Conservation (phyloP, 441 rosid genomes). For the Populus hybrid region DNA sequence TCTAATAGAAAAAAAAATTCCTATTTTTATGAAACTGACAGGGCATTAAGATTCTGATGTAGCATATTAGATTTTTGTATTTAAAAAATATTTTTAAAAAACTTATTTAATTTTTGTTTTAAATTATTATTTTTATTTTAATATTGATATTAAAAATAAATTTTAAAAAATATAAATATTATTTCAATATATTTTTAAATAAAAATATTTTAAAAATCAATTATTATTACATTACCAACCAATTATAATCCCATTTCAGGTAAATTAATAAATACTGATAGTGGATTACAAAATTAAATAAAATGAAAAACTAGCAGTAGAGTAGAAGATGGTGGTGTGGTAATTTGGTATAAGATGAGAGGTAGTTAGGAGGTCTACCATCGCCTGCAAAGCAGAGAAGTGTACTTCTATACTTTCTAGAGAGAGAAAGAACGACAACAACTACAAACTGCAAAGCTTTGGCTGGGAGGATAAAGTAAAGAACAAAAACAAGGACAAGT, state of each 20-base stretch:
- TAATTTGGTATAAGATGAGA: conserved; percentile 17
- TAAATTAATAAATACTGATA: background rate
- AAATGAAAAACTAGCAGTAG: background rate
- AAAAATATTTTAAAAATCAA: no score
- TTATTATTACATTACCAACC: no score
- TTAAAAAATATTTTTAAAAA: no score
- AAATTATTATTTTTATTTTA: no score
- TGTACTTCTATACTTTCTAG: background rate
- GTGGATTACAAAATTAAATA: background rate
- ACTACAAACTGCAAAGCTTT: background rate
- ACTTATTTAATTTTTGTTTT: no score
- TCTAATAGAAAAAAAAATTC: background rate
- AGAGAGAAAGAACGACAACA: conserved; percentile 1
- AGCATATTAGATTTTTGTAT: no score
- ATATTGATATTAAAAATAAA: no score
- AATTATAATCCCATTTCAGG: background rate
- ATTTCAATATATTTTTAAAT: no score
- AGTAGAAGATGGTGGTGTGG: conserved; percentile 22
- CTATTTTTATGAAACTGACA: no score
- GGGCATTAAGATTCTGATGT: no score
- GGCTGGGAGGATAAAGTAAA: conserved; percentile 11
- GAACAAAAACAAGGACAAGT: conserved; percentile 13
- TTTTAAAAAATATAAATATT: no score
- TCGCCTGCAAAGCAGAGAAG: conserved; percentile 38
- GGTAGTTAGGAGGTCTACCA: conserved; percentile 42